Base-by-base conservation (phyloP, 2,329 filamentous ascomycete species). In the Cercospora sojina region DNA sequence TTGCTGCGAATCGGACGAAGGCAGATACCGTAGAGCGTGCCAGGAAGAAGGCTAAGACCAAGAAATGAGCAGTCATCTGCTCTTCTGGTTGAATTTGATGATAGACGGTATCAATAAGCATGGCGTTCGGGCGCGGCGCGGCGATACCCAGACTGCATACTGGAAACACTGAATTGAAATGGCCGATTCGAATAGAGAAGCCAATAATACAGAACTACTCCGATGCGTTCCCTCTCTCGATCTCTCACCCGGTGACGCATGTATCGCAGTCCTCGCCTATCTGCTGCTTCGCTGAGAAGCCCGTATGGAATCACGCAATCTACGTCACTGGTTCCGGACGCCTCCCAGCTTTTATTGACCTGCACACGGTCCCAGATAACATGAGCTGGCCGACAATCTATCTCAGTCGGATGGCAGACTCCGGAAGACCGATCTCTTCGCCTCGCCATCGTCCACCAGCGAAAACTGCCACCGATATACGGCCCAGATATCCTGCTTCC, bases 1-100 rank as follows among this genome's bases (percentile, higher is more conserved):
- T 88, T 73, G 80, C 80, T 65, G 79, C 76, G 73, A 80, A 78
- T 57, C 73, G 79, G 18, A 78, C 78, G 60, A 62, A 27, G 29
- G 47, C 16, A n/a, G 71, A 74, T 58, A 38, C 62, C 8, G 62
- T 56, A 5, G 60, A 55, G 49, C 49, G 60, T 20, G 55, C 62
- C 4, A 59, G 53, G 27, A 64, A 64, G 35, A 64, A 64, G 16
- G 43, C 38, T 12, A 43, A 16, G 23, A 59, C 55, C 12, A 57
- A 43, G 41, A 64, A 59, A 27, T 64, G 51, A 56, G 51, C 25
- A 20, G 29, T 10, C 2, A 25, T 10, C 12, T 29, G 51, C 51
- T n/a, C 23, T 29, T 6, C 16, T 25, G 16, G 3, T 20, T 56
- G 27, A 12, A 3, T 55, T 20, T n/a, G 25, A 31, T 56, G 25